Evolutionary conservation across 2,329 filamentous ascomycete species (phyloP), one percentile per base, ranked within the genome.

Genomic region (Fusarium falciforme): DNA sequence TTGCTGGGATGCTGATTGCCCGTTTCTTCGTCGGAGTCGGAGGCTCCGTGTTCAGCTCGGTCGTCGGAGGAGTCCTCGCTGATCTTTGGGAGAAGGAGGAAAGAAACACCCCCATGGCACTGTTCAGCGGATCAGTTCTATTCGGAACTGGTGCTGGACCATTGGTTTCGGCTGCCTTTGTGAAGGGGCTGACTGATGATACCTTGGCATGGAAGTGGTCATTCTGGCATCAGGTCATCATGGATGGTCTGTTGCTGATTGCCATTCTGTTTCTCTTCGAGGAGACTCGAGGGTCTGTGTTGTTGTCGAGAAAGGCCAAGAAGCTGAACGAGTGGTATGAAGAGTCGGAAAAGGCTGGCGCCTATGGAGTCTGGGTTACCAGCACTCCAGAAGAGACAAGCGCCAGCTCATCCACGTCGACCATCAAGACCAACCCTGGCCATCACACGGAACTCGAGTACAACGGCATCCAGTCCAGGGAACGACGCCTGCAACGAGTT

Each of bases 61-160:
- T 98, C 88, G 93, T 97, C 0, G 95, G 95, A n/a, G 95, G 95
- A 5, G 93, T 98, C 5, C 92, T 98, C 44, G 93, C 93, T 60
- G 95, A 98, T 79, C 89, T 98, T 67, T 98, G 95, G 84, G 89
- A 92, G 57, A 90, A 93, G 11, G 85, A 93, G 68, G 91, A 93
- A 52, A 88, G 96, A 36, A 98, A 98, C 77, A 94, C 93, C 0
- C 93, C 95, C 0, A 98, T 98, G 96, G 92, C 94, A 0, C 80
- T 97, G 0, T 98, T 97, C 81, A 93, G 93, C n/a, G 94, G 93
- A 1, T 86, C 87, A 5, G 95, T 94, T 0, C 84, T 98, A 0
- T 87, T 93, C 11, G 96, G 94, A 0, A 97, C 94, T 0, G 94
- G 94, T 0, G 84, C 93, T 1, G 95, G 95, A 0, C 95, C 95